Base-by-base conservation (phyloP, 2,329 filamentous ascomycete genomes). In the Colletotrichum scovillei region DNA sequence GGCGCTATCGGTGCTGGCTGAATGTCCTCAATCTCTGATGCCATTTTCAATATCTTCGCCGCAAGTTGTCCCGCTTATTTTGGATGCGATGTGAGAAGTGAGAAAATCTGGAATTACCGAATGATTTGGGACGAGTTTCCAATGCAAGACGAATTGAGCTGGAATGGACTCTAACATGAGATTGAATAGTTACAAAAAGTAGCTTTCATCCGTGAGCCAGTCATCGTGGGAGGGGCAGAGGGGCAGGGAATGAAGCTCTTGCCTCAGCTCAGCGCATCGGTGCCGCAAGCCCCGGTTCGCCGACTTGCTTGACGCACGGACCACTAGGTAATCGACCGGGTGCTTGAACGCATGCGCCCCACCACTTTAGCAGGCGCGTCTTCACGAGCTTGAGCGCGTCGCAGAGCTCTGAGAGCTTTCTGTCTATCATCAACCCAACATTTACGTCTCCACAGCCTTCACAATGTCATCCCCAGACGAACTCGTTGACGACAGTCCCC, bases 401-500 rank as follows among this genome's bases (percentile, higher is more conserved):
- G 52, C 49, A 63, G 49, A 58, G 38, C 67, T 72, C 42, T 46
- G 19, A n/a, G 42, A 22, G 42, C 12, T 30, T 59, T 32, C 58
- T 22, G 19, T 49, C 53, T 24, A 19, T 30, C 56, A 30, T 28
- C 63, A 64, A 46, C 63, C 49, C 65, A 60, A 72, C 56, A 58
- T 30, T 62, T 28, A 67, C 38, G 19, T 26, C 65, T 2, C 19
- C 24, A 19, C 49, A 24, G n/a, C 7, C n/a, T n/a, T 38, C 22
- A 46, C 60, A 56, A 76, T 76, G 74, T 68, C 74, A 6, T 71
- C 74, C 8, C 28, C 81, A 24, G 88, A 92, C 62, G 89, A 93
- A 49, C 78, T 87, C 26, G 75, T 86, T 28, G 86, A 89, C 30
- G 87, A 86, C 69, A 88, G 90, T 49, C 92, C 90, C 1, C 93